Conservation (phyloP, 768 basidiomycete genomes). For the Xerocomus spinulosus region DNA sequence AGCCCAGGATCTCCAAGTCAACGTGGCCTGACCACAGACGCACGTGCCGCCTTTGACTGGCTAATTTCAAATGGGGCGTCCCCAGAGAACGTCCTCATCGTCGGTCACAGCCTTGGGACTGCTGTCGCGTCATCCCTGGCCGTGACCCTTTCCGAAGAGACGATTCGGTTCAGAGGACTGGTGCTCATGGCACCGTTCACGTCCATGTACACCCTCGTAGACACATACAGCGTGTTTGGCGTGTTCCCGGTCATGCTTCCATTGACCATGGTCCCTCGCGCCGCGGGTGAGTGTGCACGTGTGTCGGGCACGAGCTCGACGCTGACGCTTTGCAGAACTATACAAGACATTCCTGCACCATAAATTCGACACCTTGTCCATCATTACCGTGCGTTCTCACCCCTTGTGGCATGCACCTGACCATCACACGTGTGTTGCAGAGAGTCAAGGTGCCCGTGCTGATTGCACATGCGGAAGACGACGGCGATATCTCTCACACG, state of each 20-base stretch:
- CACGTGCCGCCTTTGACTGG: conserved; percentile 79
- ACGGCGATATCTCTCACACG: conserved; percentile 64
- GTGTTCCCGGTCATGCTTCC: conserved; percentile 70
- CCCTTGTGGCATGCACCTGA: background rate
- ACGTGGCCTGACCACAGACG: conserved; percentile 66
- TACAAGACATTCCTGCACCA: conserved; percentile 51
- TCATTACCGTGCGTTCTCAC: conserved; percentile 48
- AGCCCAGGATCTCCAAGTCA: conserved; percentile 78
- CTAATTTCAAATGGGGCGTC: conserved; percentile 53
- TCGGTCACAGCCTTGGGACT: conserved; percentile 89
- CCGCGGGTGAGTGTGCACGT: conserved; percentile 48
- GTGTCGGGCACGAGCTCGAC: background rate
- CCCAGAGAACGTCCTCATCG: conserved; percentile 58
- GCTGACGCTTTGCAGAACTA: conserved; percentile 38
- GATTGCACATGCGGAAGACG: conserved; percentile 71
- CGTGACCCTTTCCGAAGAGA: conserved; percentile 44
- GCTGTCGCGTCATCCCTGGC: conserved; percentile 59
- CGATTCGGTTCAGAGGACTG: conserved; percentile 40
- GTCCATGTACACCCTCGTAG: conserved; percentile 53
- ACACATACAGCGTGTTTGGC: conserved; percentile 63
- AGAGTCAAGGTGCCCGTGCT: conserved; percentile 63
- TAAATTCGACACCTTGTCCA: conserved; percentile 58
- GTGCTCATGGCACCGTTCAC: conserved; percentile 57
- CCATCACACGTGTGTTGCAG: conserved; percentile 32
- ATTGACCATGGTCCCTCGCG: conserved; percentile 56